These are phyloP conservation scores for Trypanosomatidae sp. DNA, from an alignment of 208 protist species.

Conservation along the genomic window DNA sequence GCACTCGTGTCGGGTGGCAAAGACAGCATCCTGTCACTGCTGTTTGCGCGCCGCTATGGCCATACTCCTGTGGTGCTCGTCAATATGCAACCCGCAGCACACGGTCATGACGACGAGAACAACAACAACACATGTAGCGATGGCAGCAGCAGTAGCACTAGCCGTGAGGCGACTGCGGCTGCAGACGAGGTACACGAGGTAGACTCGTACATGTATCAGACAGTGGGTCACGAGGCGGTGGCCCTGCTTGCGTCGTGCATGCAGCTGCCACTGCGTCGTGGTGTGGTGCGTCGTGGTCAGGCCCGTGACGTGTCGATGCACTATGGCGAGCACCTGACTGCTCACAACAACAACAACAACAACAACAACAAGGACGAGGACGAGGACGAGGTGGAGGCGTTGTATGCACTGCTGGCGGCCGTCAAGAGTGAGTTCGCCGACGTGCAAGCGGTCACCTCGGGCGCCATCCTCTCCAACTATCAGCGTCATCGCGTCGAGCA, in stretches of 20 bases:
- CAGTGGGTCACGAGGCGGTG: conserved; percentile 93
- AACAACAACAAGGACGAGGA: conserved; percentile 19
- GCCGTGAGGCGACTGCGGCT: background rate
- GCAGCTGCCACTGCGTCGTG: conserved; percentile 86
- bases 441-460: conserved; percentile 90
- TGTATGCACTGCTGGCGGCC: conserved; percentile 84
- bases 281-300: conserved; percentile 43
- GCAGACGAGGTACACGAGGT: conserved; percentile 76
- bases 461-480: conserved; percentile 98
- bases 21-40: conserved; percentile 92
- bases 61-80: conserved; percentile 93
- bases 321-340: conserved; percentile 71
- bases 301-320: conserved; percentile 60
- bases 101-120: no score
- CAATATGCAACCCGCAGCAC: conserved; percentile 91
- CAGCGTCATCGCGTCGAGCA: conserved; percentile 96
- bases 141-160: background rate
- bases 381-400: conserved; percentile 96
- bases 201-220: conserved; percentile 99
- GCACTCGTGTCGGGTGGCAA: conserved; percentile 97
- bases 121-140: background rate
- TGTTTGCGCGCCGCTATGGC: conserved; percentile 91
- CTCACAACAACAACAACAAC: no score
- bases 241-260: conserved; percentile 82
- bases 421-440: conserved; percentile 84